Base-by-base conservation (phyloP, 2,329 filamentous ascomycete genomes). In the Aureobasidium sp. region DNA sequence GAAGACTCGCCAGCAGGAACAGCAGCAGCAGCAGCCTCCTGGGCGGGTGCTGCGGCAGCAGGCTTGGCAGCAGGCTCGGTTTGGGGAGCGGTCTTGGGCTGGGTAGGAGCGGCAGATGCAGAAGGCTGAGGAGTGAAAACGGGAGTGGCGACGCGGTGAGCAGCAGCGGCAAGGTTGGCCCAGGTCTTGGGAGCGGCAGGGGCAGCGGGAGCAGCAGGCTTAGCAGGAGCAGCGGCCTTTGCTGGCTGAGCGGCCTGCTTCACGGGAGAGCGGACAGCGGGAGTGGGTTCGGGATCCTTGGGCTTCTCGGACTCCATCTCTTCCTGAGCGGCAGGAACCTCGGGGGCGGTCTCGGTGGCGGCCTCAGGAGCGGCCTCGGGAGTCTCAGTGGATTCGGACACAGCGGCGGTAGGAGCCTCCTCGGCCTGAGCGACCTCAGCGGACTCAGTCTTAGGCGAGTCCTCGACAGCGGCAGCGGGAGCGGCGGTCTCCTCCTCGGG, bases 101-200 rank as follows among this genome's bases (percentile, higher is more conserved):
- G 78, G 30, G 61, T 62, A 44, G 67, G 63, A 11, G 66, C 61
- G 45, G 67, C 63, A 11, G 66, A 50, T 25, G 62, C 57, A 57
- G 58, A 37, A 58, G 64, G 14, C 65, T 75, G 73, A 34, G 60
- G 57, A 36, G 64, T 69, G 32, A 77, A 69, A 41, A 72, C 74
- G 25, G 77, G 76, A 32, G 74, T 76, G 45, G 73, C 76, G 34
- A 76, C 73, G 64, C 74, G 74, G 69, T 76, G 68, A 32, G 79
- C 76, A 42, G 77, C 81, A 54, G 85, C 78, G 53, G 81, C 81
- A 60, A 89, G 85, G 76, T 83, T 90, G 32, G 90, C 90, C 90
- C 90, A 93, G 32, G 82, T 85, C 77, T 77, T 85, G 75, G 69
- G 84, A 71, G 69, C 82, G 61, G 83, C 76, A 61, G 81, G 78